A percentile compares a stretch with the other conserved stretches of the same genome.
Evolutionary conservation across 164 flowering plant genomes (phyloP).

Genomic region (Aristolochia californica): DNA sequence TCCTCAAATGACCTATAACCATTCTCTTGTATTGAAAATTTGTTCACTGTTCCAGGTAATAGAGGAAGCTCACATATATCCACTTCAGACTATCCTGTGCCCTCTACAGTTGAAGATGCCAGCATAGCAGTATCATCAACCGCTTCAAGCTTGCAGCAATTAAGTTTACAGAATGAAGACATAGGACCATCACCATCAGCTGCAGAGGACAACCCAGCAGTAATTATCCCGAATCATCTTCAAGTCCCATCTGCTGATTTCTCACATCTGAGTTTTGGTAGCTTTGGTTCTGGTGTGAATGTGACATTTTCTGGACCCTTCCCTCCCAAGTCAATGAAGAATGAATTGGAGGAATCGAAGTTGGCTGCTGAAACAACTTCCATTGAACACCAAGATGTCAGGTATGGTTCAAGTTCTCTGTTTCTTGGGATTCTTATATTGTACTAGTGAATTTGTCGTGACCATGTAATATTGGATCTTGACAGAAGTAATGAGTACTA

Average conservation of each 20-base stretch:
- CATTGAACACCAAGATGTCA: conserved; percentile 39
- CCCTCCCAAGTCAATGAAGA: conserved; percentile 35
- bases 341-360: conserved; percentile 45
- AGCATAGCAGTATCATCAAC: conserved; percentile 41
- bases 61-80: conserved; percentile 9
- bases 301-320: conserved; percentile 38
- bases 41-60: conserved; percentile 8
- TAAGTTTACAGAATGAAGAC: conserved; percentile 49
- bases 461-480: not conserved
- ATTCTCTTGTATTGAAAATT: not conserved
- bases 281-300: conserved; percentile 67
- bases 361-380: conserved; percentile 36
- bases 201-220: conserved; percentile 58
- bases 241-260: conserved; percentile 78
- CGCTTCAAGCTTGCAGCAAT: conserved; percentile 49
- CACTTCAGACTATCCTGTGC: conserved; percentile 10
- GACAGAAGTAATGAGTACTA: conserved; percentile 70
- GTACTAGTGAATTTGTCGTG: not conserved
- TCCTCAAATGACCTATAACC: too few species aligned
- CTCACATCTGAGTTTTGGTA: conserved; percentile 91
- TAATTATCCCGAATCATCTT: conserved; percentile 80
- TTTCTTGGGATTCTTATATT: not conserved
- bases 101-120: conserved; percentile 44
- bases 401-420: conserved; percentile 26
- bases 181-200: conserved; percentile 11